These are phyloP conservation scores for Avicennia marina DNA, from an alignment of 257 asterid genomes.

Conservation along the genomic window DNA sequence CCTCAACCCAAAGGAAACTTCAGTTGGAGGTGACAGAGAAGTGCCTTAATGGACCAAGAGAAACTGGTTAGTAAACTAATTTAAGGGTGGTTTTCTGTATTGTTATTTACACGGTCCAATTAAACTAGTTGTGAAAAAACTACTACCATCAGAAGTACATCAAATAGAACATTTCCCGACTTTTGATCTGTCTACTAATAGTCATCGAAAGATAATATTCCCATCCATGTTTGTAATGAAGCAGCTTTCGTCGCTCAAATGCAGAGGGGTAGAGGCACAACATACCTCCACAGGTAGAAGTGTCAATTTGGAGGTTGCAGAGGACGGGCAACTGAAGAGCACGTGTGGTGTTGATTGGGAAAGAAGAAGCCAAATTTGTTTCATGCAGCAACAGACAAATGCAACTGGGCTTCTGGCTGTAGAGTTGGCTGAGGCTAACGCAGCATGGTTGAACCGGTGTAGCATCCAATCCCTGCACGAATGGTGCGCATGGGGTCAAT, in stretches of 20 bases:
- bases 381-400: slow-evolving; percentile 53
- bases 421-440: slow-evolving; percentile 35
- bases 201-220: no score
- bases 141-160: no score
- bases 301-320: slow-evolving; percentile 35
- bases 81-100: no score
- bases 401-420: slow-evolving; percentile 34
- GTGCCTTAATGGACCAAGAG: slow-evolving; percentile 22
- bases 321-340: slow-evolving; percentile 66
- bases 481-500: slow-evolving; percentile 52
- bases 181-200: no score
- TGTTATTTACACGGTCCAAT: no score
- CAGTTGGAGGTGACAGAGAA: slow-evolving; percentile 44
- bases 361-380: slow-evolving; percentile 24
- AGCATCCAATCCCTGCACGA: slow-evolving; percentile 48
- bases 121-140: no score
- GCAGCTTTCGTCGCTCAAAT: no score
- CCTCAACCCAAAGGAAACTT: slow-evolving; percentile 40
- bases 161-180: no score
- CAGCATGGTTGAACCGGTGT: slow-evolving; percentile 52
- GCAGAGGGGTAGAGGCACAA: neutral
- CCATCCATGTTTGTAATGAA: no score
- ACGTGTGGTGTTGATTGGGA: slow-evolving; percentile 52
- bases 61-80: no score
- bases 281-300: slow-evolving; percentile 50